Evolutionary conservation across 2,329 filamentous ascomycete species (phyloP).

Genomic region (Exutisphaerella laricina): DNA sequence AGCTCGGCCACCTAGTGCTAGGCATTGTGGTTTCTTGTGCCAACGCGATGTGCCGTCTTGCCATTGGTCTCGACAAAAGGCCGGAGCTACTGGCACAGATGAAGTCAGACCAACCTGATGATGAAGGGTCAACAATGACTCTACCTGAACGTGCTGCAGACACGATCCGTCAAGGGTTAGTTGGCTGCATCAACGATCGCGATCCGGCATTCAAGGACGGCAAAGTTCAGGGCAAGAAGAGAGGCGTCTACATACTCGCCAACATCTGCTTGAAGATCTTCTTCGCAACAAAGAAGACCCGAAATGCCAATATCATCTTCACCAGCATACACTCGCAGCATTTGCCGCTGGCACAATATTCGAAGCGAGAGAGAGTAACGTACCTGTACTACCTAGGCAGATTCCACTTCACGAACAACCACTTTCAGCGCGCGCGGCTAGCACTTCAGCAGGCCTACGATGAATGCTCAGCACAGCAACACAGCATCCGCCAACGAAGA

Average conservation of each 20-base stretch:
- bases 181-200: conserved; percentile 78
- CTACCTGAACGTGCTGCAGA: conserved; percentile 85
- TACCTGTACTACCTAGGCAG: conserved; percentile 93
- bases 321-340: conserved; percentile 79
- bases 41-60: conserved; percentile 71
- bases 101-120: conserved; percentile 32
- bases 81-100: conserved; percentile 70
- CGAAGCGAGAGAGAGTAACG: conserved; percentile 79
- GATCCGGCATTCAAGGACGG: conserved; percentile 53
- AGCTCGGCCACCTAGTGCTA: conserved; percentile 74
- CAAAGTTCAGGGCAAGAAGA: conserved; percentile 74
- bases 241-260: conserved; percentile 85
- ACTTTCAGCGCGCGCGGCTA: conserved; percentile 70
- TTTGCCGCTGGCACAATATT: conserved; percentile 74
- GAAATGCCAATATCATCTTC: conserved; percentile 82
- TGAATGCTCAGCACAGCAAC: conserved; percentile 55
- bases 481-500: conserved; percentile 60
- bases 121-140: conserved; percentile 50
- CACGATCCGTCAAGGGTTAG: conserved; percentile 84
- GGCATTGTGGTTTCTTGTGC: conserved; percentile 79
- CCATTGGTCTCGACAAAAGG: conserved; percentile 74
- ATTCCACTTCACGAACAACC: conserved; percentile 78
- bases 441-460: conserved; percentile 75
- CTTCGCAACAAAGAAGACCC: conserved; percentile 79
- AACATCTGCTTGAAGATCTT: conserved; percentile 85